Base-by-base conservation (phyloP, 176 grass and related monocot genomes). In the Rhynchospora breviuscula region DNA sequence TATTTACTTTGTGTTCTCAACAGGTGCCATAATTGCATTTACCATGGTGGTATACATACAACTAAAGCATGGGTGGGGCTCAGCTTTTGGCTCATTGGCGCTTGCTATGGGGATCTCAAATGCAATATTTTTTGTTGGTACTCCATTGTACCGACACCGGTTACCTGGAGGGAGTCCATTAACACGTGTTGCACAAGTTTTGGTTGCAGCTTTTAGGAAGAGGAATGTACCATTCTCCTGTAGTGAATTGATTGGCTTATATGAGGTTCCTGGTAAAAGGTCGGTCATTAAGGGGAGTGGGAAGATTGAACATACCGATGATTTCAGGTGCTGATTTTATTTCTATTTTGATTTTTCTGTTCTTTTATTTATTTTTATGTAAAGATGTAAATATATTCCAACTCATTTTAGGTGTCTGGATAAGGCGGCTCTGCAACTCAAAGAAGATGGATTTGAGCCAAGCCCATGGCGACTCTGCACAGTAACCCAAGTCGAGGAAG, bases 291-390 rank as follows among this genome's bases (percentile, higher is more conserved):
- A 91, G 13, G 92, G 92, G 5, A 98, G 92, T 67, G 89, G 81
- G 82, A 98, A 98, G 89, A 94, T 98, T 68, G 90, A 98, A 10
- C 95, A 98, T 91, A 98, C 95, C 5, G 85, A 91, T 84, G 81
- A 86, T 58, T 92, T 94, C 46, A 79, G 87, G 91, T 88, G 88
- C 5, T 13, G 0, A 23, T 51, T 51, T 74, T 23, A 25, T 51
- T 51, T 10, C 26, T 0, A 40, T 51, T 17, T 3, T 11, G 26
- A 0, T 43, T 60, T 33, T 40, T 74, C 26, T 31, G n/a, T 22
- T 17, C 56, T 29, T 29, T 58, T 58, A 18, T 58, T 58, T 58
- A 18, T 58, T 58, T 58, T 29, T 1, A 29, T 1, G 26, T 1
- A 29, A 29, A 29, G 26, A 29, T 1, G 26, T 29, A 29, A 29